Evolutionary conservation across 768 basidiomycete species (phyloP).

Genomic region (Cystobasidium ongulense): DNA sequence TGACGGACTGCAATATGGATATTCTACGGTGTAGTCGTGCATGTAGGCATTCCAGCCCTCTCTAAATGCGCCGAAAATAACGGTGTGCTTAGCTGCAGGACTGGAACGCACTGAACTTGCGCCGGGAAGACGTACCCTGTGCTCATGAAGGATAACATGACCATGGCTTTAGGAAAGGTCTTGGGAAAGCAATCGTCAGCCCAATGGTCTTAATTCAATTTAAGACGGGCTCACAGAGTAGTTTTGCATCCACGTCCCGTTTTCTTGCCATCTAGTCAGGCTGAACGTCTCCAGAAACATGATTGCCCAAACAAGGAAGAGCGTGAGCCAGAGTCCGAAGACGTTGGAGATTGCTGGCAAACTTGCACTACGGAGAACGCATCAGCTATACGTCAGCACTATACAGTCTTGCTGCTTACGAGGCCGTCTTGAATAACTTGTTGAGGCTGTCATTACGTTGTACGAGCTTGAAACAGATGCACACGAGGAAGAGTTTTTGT

Average conservation of each 20-base stretch:
- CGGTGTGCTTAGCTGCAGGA: neutral
- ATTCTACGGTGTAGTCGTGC: slow-evolving; percentile 63
- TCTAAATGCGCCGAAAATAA: slow-evolving; percentile 47
- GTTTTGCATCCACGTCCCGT: slow-evolving; percentile 62
- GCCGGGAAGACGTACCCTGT: slow-evolving; percentile 60
- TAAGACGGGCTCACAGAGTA: slow-evolving; percentile 50
- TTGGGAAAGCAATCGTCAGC: neutral
- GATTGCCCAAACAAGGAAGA: slow-evolving; percentile 87
- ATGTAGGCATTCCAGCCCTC: slow-evolving; percentile 97
- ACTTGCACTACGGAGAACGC: slow-evolving; percentile 57
- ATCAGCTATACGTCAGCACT: neutral
- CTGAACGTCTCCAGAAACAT: slow-evolving; percentile 83
- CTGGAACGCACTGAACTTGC: no score
- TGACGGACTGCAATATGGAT: slow-evolving; percentile 57
- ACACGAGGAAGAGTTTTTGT: slow-evolving; percentile 84
- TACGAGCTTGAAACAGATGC: slow-evolving; percentile 87
- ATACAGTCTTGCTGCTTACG: slow-evolving; percentile 53
- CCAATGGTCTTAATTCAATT: neutral
- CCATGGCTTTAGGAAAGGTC: slow-evolving; percentile 64
- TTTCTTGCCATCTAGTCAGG: slow-evolving; percentile 72
- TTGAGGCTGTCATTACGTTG: slow-evolving; percentile 79
- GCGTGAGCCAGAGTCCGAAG: slow-evolving; percentile 73
- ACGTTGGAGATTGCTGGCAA: slow-evolving; percentile 76
- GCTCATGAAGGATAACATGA: slow-evolving; percentile 88
- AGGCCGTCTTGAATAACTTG: slow-evolving; percentile 90